Evolutionary conservation across 257 asterid species (phyloP).

Genomic region (Solanum arcanum): DNA sequence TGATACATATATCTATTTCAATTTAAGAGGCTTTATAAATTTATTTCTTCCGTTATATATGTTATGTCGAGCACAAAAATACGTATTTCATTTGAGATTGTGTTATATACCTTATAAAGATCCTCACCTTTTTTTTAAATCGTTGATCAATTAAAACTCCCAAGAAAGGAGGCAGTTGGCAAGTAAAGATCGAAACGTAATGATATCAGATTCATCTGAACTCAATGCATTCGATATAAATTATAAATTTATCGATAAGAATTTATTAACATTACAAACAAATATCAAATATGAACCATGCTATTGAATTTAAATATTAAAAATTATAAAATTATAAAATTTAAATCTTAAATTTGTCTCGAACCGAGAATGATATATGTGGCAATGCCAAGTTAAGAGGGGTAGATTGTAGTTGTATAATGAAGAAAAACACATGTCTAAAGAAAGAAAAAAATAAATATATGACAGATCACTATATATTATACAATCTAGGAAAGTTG

Average conservation of each 20-base stretch:
- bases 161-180: neutral
- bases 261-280: neutral
- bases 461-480: neutral
- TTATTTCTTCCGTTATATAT: neutral
- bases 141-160: neutral
- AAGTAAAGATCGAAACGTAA: neutral
- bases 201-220: neutral
- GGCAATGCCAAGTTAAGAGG: neutral
- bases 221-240: neutral
- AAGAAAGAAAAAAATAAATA: neutral
- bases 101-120: neutral
- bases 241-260: neutral
- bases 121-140: neutral
- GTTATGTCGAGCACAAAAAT: neutral
- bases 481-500: neutral
- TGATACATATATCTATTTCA: neutral
- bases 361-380: fast-evolving
- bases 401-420: neutral
- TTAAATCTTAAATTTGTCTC: neutral
- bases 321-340: neutral
- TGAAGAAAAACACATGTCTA: neutral
- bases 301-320: too few species aligned
- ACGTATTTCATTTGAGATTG: neutral
- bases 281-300: neutral
- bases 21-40: neutral